Evolutionary conservation across 2,329 filamentous ascomycete genomes (phyloP).

Genomic region (Cordyceps farinosa): DNA sequence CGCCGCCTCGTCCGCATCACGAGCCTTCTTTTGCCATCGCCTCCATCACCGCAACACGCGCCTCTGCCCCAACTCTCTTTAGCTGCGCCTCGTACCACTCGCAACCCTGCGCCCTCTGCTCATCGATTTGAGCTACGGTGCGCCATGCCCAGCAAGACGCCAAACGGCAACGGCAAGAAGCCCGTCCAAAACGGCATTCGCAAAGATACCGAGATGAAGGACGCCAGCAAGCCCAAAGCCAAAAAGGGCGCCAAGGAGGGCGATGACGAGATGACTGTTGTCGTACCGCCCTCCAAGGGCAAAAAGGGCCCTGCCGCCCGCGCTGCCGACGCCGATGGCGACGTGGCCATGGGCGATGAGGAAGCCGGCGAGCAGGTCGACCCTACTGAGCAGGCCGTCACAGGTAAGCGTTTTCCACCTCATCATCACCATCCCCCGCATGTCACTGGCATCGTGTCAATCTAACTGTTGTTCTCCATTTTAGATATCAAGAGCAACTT

Average conservation of each 20-base stretch:
- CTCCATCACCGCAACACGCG: neutral
- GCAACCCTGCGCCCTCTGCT: neutral
- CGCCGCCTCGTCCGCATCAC: slow-evolving; percentile 11
- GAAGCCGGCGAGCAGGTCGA: slow-evolving; percentile 57
- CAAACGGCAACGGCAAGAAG: slow-evolving; percentile 68
- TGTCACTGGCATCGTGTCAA: slow-evolving; percentile 22
- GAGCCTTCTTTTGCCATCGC: slow-evolving; percentile 19
- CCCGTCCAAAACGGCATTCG: slow-evolving; percentile 63
- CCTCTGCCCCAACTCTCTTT: too few relatives aligned
- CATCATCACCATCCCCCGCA: neutral
- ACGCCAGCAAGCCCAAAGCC: slow-evolving; percentile 62
- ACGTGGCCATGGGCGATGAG: slow-evolving; percentile 67
- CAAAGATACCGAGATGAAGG: slow-evolving; percentile 69
- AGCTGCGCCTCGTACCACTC: neutral
- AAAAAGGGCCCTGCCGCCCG: slow-evolving; percentile 55
- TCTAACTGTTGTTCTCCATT: neutral
- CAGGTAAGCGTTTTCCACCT: slow-evolving; percentile 44
- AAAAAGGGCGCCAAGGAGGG: slow-evolving; percentile 63
- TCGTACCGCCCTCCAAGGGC: slow-evolving; percentile 69
- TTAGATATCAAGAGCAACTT: slow-evolving; percentile 95
- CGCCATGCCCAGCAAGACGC: slow-evolving; percentile 69
- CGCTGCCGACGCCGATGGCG: slow-evolving; percentile 61
- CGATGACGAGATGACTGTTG: slow-evolving; percentile 77
- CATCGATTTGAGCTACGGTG: slow-evolving; percentile 1
- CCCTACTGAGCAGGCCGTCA: slow-evolving; percentile 55